phyloP scores from a whole-genome alignment of 495 filamentous ascomycete genomes.

The Hyaloscypha bicolor region DNA sequence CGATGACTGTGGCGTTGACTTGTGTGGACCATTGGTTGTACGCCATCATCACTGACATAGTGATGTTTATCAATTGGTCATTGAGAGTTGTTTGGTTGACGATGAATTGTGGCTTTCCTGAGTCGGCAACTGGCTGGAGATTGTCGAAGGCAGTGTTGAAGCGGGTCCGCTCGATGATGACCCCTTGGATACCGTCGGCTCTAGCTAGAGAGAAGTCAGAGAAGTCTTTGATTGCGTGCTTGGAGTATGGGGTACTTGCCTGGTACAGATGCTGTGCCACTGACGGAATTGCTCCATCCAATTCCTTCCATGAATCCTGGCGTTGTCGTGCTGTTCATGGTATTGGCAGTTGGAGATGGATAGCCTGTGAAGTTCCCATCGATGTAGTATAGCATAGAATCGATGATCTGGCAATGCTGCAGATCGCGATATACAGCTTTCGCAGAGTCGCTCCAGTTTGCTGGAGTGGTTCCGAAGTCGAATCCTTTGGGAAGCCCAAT shows the following conservation, averaged over 20 bases:
- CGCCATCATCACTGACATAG: slow-evolving; percentile 26
- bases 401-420: slow-evolving; percentile 9
- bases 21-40: slow-evolving; percentile 21
- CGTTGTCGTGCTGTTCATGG: too few relatives aligned
- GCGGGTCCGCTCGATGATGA: slow-evolving; percentile 20
- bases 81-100: slow-evolving; percentile 26
- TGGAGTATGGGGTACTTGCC: too few relatives aligned
- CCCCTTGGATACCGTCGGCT: slow-evolving; percentile 9
- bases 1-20: slow-evolving; percentile 7
- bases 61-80: slow-evolving; percentile 30
- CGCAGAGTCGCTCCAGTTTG: slow-evolving; percentile 18
- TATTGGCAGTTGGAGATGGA: too few relatives aligned
- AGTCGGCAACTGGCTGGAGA: slow-evolving; percentile 12
- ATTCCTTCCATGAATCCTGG: too few relatives aligned
- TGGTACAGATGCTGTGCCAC: too few relatives aligned
- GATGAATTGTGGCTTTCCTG: slow-evolving; percentile 22
- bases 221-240: neutral
- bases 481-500: neutral
- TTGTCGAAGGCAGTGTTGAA: slow-evolving; percentile 24
- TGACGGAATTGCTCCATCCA: too few relatives aligned
- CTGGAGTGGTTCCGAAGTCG: slow-evolving; percentile 14
- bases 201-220: neutral
- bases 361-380: slow-evolving; percentile 12
- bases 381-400: slow-evolving; percentile 20
- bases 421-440: slow-evolving; percentile 16